phyloP scores from a whole-genome alignment of 441 rosid species.

The Eruca vesicaria region DNA sequence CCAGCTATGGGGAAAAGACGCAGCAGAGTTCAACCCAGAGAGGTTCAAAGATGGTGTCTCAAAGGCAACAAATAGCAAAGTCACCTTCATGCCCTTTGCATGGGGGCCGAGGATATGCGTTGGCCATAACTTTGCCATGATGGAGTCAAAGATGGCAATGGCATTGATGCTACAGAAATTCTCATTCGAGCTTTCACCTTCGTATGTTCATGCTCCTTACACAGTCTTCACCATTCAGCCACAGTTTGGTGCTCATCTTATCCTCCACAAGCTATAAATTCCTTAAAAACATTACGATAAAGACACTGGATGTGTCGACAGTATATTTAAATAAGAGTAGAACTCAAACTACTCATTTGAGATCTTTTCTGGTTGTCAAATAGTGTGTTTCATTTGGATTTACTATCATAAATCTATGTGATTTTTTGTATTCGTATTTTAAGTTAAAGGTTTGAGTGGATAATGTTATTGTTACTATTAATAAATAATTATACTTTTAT shows the following conservation, averaged over 20 bases:
- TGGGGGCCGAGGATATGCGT: slow-evolving; percentile 33
- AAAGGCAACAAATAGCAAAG: slow-evolving; percentile 28
- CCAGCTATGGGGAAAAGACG: slow-evolving; percentile 18
- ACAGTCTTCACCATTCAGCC: slow-evolving; percentile 30
- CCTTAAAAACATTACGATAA: no score
- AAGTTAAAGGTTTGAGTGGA: no score
- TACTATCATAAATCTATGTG: neutral
- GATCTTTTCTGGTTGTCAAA: neutral
- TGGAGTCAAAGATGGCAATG: slow-evolving; percentile 26
- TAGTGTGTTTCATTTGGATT: neutral
- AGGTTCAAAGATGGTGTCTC: slow-evolving; percentile 30
- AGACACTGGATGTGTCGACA: no score
- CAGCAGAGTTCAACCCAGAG: slow-evolving; percentile 27
- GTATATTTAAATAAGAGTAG: neutral
- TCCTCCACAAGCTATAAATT: slow-evolving; percentile 14
- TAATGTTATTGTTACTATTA: no score
- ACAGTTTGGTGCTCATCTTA: slow-evolving; percentile 38
- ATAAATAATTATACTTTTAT: no score
- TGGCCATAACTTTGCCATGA: slow-evolving; percentile 12
- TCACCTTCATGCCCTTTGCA: slow-evolving; percentile 22
- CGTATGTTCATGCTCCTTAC: slow-evolving; percentile 35
- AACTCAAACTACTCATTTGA: neutral
- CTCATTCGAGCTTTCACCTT: slow-evolving; percentile 27
- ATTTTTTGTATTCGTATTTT: no score
- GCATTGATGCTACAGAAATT: slow-evolving; percentile 22